A percentile compares a stretch with the other conserved stretches of the same genome.
phyloP scores from a whole-genome alignment of 2,329 filamentous ascomycete genomes.

The Ploettnerulaceae sp. region DNA sequence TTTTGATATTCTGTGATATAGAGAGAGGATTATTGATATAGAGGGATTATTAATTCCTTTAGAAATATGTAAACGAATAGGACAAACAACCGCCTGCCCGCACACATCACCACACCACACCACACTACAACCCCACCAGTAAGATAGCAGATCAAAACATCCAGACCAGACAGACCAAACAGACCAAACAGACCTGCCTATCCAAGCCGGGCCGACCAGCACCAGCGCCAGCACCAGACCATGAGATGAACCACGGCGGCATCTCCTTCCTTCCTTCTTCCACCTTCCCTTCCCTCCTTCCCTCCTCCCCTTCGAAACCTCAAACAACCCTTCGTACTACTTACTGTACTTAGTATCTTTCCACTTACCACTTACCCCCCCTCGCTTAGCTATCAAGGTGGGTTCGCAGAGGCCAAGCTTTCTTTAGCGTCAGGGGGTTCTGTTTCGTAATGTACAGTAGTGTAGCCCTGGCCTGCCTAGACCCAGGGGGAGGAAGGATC shows the following conservation, averaged over 20 bases:
- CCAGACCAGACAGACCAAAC: no score
- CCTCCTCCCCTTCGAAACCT: not conserved
- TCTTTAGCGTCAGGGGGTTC: not conserved
- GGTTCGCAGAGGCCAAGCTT: slow-evolving; percentile 1
- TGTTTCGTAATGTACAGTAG: not conserved
- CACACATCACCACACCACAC: no score
- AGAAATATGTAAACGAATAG: no score
- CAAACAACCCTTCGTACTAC: not conserved
- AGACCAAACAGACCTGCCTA: no score
- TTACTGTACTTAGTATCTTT: not conserved
- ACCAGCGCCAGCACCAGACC: no score
- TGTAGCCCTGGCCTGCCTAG: not conserved
- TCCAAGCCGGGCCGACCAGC: no score
- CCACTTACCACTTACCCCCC: not conserved
- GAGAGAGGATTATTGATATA: no score
- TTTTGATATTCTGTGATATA: no score
- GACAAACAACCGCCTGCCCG: not conserved
- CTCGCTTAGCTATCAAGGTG: not conserved
- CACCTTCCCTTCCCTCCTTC: not conserved
- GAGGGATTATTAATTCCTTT: no score
- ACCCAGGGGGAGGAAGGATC: no score
- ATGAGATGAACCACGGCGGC: slow-evolving; percentile 5
- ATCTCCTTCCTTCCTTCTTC: not conserved
- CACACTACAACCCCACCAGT: not conserved
- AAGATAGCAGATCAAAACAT: slow-evolving; percentile 1